Conservation (phyloP, 352 stramenopile genomes). For the Phytophthora rubi region DNA sequence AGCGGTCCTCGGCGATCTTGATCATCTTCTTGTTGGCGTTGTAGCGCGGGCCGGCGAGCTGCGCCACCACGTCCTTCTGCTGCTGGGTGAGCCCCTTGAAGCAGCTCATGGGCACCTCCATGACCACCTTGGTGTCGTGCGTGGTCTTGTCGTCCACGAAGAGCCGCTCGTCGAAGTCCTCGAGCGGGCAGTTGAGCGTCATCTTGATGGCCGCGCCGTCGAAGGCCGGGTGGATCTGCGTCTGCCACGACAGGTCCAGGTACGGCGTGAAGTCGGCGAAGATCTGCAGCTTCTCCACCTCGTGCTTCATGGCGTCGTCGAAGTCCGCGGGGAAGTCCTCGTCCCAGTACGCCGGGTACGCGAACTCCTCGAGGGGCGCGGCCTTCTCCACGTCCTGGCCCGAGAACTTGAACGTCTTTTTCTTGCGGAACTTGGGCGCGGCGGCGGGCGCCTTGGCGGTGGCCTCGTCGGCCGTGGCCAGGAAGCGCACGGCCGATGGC, state of each 20-base stretch:
- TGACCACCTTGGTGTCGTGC: constrained; percentile 82
- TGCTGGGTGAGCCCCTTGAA: constrained; percentile 63
- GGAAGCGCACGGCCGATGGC: constrained; percentile 29
- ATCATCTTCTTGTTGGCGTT: constrained; percentile 79
- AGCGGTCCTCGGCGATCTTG: constrained; percentile 84
- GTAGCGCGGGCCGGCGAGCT: constrained; percentile 80
- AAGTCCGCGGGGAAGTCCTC: constrained; percentile 77
- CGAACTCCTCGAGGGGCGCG: constrained; percentile 67
- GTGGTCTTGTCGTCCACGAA: constrained; percentile 84
- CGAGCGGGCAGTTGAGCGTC: constrained; percentile 77
- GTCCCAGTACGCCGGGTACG: constrained; percentile 77
- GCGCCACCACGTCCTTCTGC: constrained; percentile 60
- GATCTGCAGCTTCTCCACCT: constrained; percentile 86
- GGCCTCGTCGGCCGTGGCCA: constrained; percentile 16
- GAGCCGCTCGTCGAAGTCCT: constrained; percentile 85
- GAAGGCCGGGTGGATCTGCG: constrained; percentile 80
- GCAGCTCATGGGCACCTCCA: constrained; percentile 77
- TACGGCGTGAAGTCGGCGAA: constrained; percentile 80
- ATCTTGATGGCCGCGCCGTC: constrained; percentile 73
- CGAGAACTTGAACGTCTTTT: constrained; percentile 76
- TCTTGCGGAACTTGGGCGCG: constrained; percentile 48
- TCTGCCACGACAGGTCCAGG: constrained; percentile 81
- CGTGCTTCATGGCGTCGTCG: constrained; percentile 86
- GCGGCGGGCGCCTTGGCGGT: constrained; percentile 7
- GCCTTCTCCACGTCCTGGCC: constrained; percentile 46